Evolutionary conservation across 1,284 basidiomycete species (phyloP).

Genomic region (Ganoderma leucocontextum): DNA sequence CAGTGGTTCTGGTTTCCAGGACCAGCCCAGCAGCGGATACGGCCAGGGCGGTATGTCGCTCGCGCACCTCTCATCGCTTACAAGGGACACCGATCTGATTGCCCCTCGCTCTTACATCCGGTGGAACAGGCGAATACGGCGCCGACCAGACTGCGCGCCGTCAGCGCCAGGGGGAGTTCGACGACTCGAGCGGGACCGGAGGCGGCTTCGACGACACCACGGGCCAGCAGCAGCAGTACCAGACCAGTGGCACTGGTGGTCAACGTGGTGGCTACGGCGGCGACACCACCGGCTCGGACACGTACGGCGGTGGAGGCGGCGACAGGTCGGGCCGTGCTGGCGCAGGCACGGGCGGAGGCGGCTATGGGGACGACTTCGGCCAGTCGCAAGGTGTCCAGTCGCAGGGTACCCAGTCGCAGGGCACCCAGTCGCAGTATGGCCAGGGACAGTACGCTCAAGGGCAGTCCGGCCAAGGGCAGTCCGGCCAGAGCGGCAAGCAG

Average conservation of each 20-base stretch:
- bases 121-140: too few relatives aligned
- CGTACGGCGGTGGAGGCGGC: conserved; percentile 28
- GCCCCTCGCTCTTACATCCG: not conserved
- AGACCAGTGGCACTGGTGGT: conserved; percentile 14
- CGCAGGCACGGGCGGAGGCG: not conserved
- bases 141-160: conserved; percentile 9
- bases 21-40: conserved; percentile 1
- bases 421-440: conserved; percentile 4
- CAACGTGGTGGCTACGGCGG: conserved; percentile 33
- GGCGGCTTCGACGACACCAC: conserved; percentile 3
- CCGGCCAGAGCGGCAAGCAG: not conserved
- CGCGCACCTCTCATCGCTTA: not conserved
- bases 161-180: conserved; percentile 11
- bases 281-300: conserved; percentile 34
- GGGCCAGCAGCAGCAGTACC: conserved; percentile 2
- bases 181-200: conserved; percentile 7
- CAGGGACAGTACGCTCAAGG: conserved; percentile 3
- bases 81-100: not conserved
- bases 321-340: not conserved
- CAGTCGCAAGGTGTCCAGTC: not conserved
- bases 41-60: not conserved
- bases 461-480: not conserved
- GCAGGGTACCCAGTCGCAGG: conserved; percentile 4
- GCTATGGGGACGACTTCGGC: not conserved
- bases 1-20: conserved; percentile 11